Conservation (phyloP, 345 rosid species). For the Geranium brycei region DNA sequence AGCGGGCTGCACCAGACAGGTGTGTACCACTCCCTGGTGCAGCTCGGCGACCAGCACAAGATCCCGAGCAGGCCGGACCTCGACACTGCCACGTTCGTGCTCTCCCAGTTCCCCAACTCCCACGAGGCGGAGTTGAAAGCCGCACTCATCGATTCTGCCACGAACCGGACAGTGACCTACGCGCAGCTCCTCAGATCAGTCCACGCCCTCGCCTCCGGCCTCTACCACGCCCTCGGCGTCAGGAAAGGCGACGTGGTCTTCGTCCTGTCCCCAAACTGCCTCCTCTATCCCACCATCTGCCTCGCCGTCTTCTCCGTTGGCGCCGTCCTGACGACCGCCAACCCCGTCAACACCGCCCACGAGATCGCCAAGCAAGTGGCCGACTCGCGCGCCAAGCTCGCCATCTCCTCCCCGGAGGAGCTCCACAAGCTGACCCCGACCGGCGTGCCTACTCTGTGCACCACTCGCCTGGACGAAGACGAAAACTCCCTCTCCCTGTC, state of each 20-base stretch:
- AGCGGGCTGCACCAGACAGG: conserved; percentile 34
- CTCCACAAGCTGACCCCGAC: conserved; percentile 24
- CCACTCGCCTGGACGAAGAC: conserved; percentile 10
- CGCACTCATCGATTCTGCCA: conserved; percentile 36
- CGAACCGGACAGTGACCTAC: conserved; percentile 20
- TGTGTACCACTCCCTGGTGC: conserved; percentile 26
- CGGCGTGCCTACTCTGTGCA: conserved; percentile 21
- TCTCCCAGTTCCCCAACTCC: conserved; percentile 32
- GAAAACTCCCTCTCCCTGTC: conserved; percentile 10
- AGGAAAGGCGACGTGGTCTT: conserved; percentile 45
- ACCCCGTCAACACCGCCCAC: conserved; percentile 34
- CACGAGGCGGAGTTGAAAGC: conserved; percentile 20
- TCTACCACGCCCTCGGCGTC: conserved; percentile 33
- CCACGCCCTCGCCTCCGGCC: conserved; percentile 30
- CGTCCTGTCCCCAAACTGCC: conserved; percentile 42
- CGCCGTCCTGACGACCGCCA: conserved; percentile 43
- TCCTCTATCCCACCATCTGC: conserved; percentile 36
- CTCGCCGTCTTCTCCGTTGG: conserved; percentile 42
- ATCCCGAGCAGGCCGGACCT: conserved; percentile 27
- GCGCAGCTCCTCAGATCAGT: conserved; percentile 31
- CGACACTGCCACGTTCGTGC: conserved; percentile 21
- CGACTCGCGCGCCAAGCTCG: conserved; percentile 41
- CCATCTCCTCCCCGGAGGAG: conserved; percentile 37
- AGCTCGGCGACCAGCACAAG: conserved; percentile 18
- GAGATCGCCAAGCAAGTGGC: conserved; percentile 40